Evolutionary conservation across 768 basidiomycete species (phyloP).

Genomic region (Steccherinum ochraceum): DNA sequence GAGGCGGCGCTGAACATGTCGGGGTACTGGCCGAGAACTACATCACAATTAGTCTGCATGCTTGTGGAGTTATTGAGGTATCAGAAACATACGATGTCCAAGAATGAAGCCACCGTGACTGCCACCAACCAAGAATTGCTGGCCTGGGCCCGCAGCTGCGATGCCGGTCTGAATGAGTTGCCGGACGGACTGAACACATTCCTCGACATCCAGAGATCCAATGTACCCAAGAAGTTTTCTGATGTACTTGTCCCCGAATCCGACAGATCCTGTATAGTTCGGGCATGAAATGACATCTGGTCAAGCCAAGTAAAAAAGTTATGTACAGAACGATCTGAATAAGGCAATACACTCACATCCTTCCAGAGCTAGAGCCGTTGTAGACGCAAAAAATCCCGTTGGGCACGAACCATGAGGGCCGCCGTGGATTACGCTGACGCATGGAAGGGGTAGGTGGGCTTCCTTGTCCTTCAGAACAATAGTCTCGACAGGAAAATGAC

Average conservation of each 20-base stretch:
- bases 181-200: conserved; percentile 49
- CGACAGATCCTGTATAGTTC: conserved; percentile 65
- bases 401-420: conserved; percentile 8
- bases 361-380: conserved; percentile 44
- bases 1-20: conserved; percentile 55
- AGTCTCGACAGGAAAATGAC: conserved; percentile 44
- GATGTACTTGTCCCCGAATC: conserved; percentile 59
- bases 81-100: conserved; percentile 43
- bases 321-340: too few species aligned
- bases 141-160: conserved; percentile 40
- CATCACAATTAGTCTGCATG: not conserved
- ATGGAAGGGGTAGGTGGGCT: conserved; percentile 27
- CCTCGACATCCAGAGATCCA: conserved; percentile 59
- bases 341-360: conserved; percentile 58
- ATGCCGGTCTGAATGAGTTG: conserved; percentile 46
- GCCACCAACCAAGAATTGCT: conserved; percentile 55
- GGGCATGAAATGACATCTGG: conserved; percentile 53
- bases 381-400: conserved; percentile 34
- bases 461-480: conserved; percentile 36
- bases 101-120: conserved; percentile 67
- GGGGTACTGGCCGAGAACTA: conserved; percentile 62
- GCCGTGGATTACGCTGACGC: conserved; percentile 33
- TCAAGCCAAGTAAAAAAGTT: not conserved
- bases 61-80: not conserved
- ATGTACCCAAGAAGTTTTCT: conserved; percentile 49